Percentiles rank a stretch among this genome's conserved stretches.
Evolutionary conservation across 495 filamentous ascomycete species (phyloP).

Genomic region (Usnea hakonensis): DNA sequence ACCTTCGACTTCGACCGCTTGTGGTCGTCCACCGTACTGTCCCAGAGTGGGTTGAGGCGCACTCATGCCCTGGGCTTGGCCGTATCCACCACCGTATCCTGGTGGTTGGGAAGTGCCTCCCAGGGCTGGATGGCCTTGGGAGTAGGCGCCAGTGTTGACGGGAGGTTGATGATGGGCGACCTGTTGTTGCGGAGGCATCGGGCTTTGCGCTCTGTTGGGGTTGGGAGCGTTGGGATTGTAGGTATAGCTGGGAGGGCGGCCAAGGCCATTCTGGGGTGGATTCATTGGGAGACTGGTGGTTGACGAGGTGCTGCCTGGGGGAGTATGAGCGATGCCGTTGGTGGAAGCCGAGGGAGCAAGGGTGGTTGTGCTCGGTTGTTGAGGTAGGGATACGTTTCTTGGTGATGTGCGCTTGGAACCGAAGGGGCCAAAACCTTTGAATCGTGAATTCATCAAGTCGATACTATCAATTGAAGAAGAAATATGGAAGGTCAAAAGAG

Average conservation of each 20-base stretch:
- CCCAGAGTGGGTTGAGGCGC: slow-evolving; percentile 32
- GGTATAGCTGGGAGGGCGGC: slow-evolving; percentile 68
- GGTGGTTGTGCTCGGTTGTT: slow-evolving; percentile 33
- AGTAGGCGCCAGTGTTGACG: slow-evolving; percentile 57
- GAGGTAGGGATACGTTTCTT: slow-evolving; percentile 22
- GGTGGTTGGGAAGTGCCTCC: slow-evolving; percentile 38
- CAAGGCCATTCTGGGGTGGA: slow-evolving; percentile 31
- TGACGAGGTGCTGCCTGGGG: slow-evolving; percentile 37
- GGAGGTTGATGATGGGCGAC: slow-evolving; percentile 60
- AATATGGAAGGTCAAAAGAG: not conserved
- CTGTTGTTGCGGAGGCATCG: slow-evolving; percentile 51
- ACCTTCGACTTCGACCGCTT: slow-evolving; percentile 77
- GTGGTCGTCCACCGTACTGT: slow-evolving; percentile 45
- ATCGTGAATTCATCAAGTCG: slow-evolving; percentile 46
- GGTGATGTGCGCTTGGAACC: slow-evolving; percentile 41
- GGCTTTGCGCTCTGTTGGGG: slow-evolving; percentile 51
- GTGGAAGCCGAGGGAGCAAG: slow-evolving; percentile 34
- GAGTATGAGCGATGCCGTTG: slow-evolving; percentile 23
- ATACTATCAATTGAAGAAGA: slow-evolving; percentile 1
- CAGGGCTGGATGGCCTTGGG: slow-evolving; percentile 43
- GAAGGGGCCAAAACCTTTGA: slow-evolving; percentile 40
- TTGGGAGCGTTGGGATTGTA: slow-evolving; percentile 52
- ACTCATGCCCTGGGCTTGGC: slow-evolving; percentile 24
- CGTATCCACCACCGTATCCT: slow-evolving; percentile 40
- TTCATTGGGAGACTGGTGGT: slow-evolving; percentile 49